Conservation (phyloP, 768 basidiomycete species). For the Astraeus odoratus region DNA sequence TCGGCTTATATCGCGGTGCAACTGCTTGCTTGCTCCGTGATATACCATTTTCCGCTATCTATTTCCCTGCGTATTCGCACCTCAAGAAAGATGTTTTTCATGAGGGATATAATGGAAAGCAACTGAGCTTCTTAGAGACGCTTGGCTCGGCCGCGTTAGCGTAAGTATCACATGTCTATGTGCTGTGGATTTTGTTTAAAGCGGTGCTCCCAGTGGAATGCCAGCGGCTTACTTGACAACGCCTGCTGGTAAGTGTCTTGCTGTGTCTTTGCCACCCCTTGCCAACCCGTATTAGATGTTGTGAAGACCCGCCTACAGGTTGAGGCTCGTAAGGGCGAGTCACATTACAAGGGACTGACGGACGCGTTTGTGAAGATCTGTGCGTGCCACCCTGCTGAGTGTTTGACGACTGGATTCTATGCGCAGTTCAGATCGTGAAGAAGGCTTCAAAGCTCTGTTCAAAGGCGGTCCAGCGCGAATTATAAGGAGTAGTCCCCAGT, state of each 20-base stretch:
- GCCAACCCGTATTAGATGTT: slow-evolving; percentile 56
- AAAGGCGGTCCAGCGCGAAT: slow-evolving; percentile 89
- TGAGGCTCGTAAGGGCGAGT: slow-evolving; percentile 86
- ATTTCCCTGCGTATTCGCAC: slow-evolving; percentile 84
- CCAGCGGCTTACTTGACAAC: slow-evolving; percentile 93
- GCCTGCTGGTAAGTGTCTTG: slow-evolving; percentile 58
- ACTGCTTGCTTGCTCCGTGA: slow-evolving; percentile 91
- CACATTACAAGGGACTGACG: slow-evolving; percentile 80
- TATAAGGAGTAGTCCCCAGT: slow-evolving; percentile 85
- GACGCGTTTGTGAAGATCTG: slow-evolving; percentile 92
- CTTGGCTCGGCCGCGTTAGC: slow-evolving; percentile 74
- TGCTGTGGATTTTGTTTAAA: slow-evolving; percentile 21
- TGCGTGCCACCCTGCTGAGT: slow-evolving; percentile 32
- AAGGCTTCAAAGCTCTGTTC: slow-evolving; percentile 84
- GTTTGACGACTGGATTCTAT: slow-evolving; percentile 9
- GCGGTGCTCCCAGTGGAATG: slow-evolving; percentile 68
- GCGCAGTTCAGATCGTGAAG: slow-evolving; percentile 63
- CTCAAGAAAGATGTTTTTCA: slow-evolving; percentile 91
- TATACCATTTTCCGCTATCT: slow-evolving; percentile 95
- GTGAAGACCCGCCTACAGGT: slow-evolving; percentile 96
- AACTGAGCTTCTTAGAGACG: slow-evolving; percentile 85
- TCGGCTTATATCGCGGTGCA: slow-evolving; percentile 92
- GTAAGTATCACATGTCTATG: slow-evolving; percentile 39
- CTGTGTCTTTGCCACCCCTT: slow-evolving; percentile 2
- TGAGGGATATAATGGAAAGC: slow-evolving; percentile 94